Evolutionary conservation across 208 protist genomes (phyloP), one percentile per base, ranked within the genome.

Genomic region (Wallacemonas sp.): DNA sequence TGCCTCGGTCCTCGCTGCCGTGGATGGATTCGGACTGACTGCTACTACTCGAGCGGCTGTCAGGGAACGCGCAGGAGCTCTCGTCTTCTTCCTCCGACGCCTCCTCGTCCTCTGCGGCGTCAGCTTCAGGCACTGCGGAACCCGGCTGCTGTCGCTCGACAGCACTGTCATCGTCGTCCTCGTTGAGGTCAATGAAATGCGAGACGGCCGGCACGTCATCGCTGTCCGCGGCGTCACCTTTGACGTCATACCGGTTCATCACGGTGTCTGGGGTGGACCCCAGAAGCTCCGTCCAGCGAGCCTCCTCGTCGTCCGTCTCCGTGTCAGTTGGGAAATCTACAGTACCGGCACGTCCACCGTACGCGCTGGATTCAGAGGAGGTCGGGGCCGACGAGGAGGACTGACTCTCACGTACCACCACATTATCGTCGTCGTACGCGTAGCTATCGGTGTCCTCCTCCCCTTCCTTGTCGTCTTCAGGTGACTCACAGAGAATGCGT

Each of bases 101-200:
- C n/a, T n/a, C n/a, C n/a, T n/a, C n/a, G n/a, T n/a, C n/a, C n/a
- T n/a, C n/a, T n/a, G n/a, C n/a, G n/a, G n/a, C n/a, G n/a, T n/a
- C n/a, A n/a, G n/a, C n/a, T n/a, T n/a, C n/a, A n/a, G n/a, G n/a
- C n/a, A n/a, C n/a, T n/a, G n/a, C n/a, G n/a, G n/a, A n/a, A n/a
- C n/a, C n/a, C n/a, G n/a, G n/a, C n/a, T n/a, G n/a, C n/a, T n/a
- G n/a, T n/a, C n/a, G n/a, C 4, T 48, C 17, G 22, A 9, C 19
- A 22, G 9, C 42, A 48, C 19, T 26, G 12, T 33, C 46, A 10
- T 34, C 27, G 50, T 57, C 50, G 15, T 57, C 50, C 30, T 37
- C 30, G 50, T 57, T 57, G 3, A 57, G 29, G 32, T 57, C 50
- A 27, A 57, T 57, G 13, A 57, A 57, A 32, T 37, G 50, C 8